These are phyloP conservation scores for Alternaria solani DNA, from an alignment of 2,329 filamentous ascomycete genomes.

Conservation along the genomic window DNA sequence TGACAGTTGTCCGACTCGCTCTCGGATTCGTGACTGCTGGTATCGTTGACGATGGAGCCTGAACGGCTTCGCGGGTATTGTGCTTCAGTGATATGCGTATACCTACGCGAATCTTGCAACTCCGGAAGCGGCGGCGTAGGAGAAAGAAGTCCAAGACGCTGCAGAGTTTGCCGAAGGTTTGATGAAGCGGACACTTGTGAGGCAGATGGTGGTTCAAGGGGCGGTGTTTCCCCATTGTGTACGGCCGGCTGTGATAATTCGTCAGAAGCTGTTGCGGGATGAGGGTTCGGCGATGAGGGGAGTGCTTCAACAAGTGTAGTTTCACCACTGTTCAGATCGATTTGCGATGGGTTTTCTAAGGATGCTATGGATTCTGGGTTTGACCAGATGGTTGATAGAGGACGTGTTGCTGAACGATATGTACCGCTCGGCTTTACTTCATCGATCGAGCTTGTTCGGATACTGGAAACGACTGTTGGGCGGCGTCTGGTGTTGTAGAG, in stretches of 20 bases:
- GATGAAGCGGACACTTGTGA: background rate
- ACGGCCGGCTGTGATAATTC: background rate
- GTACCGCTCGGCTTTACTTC: background rate
- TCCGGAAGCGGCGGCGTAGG: background rate
- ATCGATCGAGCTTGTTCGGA: background rate
- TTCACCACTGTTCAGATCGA: background rate
- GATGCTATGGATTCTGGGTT: background rate
- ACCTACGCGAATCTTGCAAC: background rate
- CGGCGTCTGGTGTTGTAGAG: background rate
- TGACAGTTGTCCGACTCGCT: slow-evolving; percentile 2
- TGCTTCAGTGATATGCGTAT: background rate
- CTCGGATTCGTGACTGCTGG: background rate
- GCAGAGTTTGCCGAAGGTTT: background rate
- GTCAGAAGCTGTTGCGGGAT: background rate
- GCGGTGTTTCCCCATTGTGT: background rate
- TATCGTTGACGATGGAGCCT: background rate
- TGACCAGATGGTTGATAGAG: background rate
- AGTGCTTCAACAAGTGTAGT: background rate
- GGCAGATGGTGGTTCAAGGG: background rate
- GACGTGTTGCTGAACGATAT: background rate
- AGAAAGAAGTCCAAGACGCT: background rate
- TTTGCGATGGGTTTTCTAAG: background rate
- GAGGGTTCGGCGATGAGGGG: background rate
- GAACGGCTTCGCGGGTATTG: background rate
- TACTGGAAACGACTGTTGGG: background rate